Conservation (phyloP, 305 asterid genomes). For the Fraxinus xanthoxyloides region DNA sequence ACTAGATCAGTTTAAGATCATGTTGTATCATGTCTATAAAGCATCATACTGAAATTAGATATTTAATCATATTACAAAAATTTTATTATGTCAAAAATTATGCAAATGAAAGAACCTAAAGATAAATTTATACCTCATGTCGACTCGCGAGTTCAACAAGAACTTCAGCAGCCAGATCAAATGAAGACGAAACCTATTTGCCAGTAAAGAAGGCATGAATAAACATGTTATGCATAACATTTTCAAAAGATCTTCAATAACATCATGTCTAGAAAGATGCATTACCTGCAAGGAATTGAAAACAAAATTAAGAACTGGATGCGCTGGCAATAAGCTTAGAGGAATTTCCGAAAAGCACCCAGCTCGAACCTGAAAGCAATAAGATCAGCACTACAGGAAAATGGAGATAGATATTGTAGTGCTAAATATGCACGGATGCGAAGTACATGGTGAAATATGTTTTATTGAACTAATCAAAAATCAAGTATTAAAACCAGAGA, state of each 20-base stretch:
- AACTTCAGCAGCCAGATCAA: constrained; percentile 82
- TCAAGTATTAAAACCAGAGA: neutral
- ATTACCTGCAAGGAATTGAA: constrained; percentile 79
- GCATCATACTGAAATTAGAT: constrained; percentile 8
- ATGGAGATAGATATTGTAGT: constrained; percentile 20
- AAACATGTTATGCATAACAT: constrained; percentile 19
- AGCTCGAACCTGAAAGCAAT: constrained; percentile 71
- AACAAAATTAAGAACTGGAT: constrained; percentile 72
- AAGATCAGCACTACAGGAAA: constrained; percentile 25
- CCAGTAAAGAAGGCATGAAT: constrained; percentile 20
- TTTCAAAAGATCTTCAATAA: constrained; percentile 24
- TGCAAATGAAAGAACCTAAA: constrained; percentile 14
- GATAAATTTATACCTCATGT: constrained; percentile 62
- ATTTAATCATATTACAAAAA: neutral
- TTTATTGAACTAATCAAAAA: constrained; percentile 10
- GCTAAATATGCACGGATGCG: constrained; percentile 8
- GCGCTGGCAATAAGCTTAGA: constrained; percentile 54
- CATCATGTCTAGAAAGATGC: constrained; percentile 11
- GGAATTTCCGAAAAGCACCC: constrained; percentile 83
- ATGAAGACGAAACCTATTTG: constrained; percentile 64
- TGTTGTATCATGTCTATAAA: constrained; percentile 1
- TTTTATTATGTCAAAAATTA: neutral
- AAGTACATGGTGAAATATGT: constrained; percentile 16
- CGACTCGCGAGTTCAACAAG: constrained; percentile 79
- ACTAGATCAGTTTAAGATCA: constrained; percentile 14